Evolutionary conservation across 768 basidiomycete genomes (phyloP).

Genomic region (Suillus ampliporus): DNA sequence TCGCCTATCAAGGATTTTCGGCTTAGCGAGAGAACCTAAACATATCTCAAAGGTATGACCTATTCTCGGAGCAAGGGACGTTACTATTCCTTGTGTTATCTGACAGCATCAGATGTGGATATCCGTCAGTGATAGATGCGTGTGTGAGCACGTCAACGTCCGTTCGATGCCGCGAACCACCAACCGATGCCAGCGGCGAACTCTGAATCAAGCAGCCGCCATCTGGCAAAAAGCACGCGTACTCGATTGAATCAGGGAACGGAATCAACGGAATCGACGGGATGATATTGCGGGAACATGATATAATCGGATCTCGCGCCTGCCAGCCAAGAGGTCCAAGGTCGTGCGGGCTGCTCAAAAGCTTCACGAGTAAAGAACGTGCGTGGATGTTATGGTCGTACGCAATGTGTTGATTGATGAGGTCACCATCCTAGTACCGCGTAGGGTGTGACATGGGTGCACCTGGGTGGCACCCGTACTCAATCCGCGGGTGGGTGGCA

Average conservation of each 20-base stretch:
- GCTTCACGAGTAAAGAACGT: neutral
- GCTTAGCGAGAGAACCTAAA: neutral
- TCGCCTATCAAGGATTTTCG: neutral
- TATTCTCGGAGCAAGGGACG: neutral
- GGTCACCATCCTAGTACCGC: no score
- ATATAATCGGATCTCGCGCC: neutral
- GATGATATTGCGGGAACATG: no score
- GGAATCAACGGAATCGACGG: neutral
- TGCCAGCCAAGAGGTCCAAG: neutral
- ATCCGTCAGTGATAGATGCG: neutral
- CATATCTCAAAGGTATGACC: neutral
- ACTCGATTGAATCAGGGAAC: neutral
- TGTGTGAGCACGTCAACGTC: neutral
- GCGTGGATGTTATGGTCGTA: neutral
- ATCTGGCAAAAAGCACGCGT: neutral
- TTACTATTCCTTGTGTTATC: neutral
- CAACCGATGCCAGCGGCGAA: neutral
- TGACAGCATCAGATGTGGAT: neutral
- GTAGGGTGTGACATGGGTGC: no score
- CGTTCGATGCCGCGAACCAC: neutral
- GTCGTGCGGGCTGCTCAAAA: neutral
- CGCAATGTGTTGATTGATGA: neutral
- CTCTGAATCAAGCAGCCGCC: neutral
- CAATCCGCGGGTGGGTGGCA: no score
- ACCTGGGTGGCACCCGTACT: no score